Percentiles rank a stretch among this genome's conserved stretches.
Evolutionary conservation across 257 asterid genomes (phyloP).

Genomic region (Craterostigma plantagineum): DNA sequence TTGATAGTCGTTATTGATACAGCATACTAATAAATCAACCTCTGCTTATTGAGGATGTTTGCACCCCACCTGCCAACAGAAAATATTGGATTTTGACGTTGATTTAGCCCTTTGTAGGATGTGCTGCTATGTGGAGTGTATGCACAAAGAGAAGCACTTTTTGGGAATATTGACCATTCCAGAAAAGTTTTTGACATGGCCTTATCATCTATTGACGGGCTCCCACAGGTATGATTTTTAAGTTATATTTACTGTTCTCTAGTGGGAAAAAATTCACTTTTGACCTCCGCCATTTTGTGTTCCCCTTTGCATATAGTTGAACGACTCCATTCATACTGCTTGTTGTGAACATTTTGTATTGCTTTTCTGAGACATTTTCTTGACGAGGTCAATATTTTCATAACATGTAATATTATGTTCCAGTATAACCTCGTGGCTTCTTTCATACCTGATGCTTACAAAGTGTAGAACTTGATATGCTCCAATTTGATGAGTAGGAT

Average conservation of each 20-base stretch:
- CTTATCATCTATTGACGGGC: constrained; percentile 65
- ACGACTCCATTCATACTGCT: background rate
- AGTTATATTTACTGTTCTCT: constrained; percentile 8
- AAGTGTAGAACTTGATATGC: constrained; percentile 4
- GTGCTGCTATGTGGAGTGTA: constrained; percentile 88
- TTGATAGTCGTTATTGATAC: no score
- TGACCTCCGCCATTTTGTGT: constrained; percentile 1
- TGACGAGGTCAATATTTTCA: background rate
- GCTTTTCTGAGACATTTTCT: background rate
- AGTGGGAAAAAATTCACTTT: no score
- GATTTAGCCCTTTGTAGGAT: constrained; percentile 37
- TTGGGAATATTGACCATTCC: constrained; percentile 71
- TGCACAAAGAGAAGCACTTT: constrained; percentile 79
- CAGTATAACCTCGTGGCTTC: no score
- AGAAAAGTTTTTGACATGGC: constrained; percentile 96
- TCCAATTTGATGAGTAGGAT: constrained; percentile 28
- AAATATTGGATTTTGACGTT: constrained; percentile 6
- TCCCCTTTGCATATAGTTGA: background rate
- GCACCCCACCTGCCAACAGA: no score
- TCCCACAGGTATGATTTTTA: constrained; percentile 42
- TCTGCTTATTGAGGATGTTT: no score
- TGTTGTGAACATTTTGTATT: constrained; percentile 6
- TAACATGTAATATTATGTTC: no score
- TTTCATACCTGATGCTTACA: no score
- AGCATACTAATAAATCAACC: no score